Percentiles rank a stretch among this genome's conserved stretches.
Evolutionary conservation across 345 rosid species (phyloP).

Genomic region (Euclidium syriacum): DNA sequence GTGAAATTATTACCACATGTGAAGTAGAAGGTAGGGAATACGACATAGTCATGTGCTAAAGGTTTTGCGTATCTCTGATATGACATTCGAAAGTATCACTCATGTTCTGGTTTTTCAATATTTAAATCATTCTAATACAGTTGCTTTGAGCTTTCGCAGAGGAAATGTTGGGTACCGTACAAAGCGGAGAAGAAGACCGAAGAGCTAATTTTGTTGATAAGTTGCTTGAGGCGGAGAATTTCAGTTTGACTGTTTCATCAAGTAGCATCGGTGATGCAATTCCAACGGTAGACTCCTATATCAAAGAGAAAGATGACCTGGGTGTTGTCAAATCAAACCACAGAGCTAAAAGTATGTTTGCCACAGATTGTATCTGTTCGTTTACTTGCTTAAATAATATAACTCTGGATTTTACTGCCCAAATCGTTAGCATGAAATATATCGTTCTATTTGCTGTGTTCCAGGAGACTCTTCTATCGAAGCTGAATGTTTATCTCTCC

Average conservation of each 20-base stretch:
- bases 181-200: constrained; percentile 54
- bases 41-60: background rate
- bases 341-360: constrained; percentile 43
- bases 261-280: constrained; percentile 18
- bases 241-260: constrained; percentile 27
- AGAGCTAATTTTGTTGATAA: constrained; percentile 71
- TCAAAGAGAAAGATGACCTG: constrained; percentile 31
- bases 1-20: background rate
- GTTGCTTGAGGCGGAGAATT: constrained; percentile 46
- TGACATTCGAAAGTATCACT: background rate
- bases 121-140: constrained; percentile 5
- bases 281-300: constrained; percentile 29
- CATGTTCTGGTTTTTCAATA: constrained; percentile 4
- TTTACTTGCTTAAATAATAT: background rate
- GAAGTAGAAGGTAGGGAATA: background rate
- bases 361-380: background rate
- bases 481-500: constrained; percentile 53
- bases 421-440: background rate
- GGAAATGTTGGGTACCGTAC: constrained; percentile 40
- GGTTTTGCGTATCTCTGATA: background rate
- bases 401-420: background rate
- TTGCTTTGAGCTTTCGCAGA: constrained; percentile 35
- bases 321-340: constrained; percentile 32
- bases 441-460: constrained; percentile 4
- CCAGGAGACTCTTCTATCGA: constrained; percentile 40